Evolutionary conservation across 106 monocot species (phyloP), one percentile per base, ranked within the genome.

Genomic region (Apostasia shenzhenica): DNA sequence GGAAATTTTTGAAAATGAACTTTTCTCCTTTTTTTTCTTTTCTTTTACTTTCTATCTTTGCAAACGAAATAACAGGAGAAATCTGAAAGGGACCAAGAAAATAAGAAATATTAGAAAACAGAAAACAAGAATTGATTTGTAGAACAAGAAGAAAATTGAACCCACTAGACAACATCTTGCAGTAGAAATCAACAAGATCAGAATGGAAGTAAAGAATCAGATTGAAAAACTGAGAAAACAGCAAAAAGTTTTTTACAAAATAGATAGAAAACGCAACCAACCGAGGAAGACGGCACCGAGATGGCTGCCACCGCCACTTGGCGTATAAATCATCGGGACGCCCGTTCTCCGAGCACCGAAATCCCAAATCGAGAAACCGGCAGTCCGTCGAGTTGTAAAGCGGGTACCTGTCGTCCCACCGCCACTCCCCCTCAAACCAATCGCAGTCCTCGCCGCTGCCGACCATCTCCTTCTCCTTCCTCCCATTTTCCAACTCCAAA

Each of bases 281-380:
- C 83, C 77, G 80, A 2, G 83, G 87, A 45, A 83, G 72, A 37
- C 69, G 13, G 75, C 87, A 87, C 41, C 52, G 63, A 14, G 63
- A 44, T 0, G 87, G 87, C 72, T 72, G 74, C 83, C 87, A 87
- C 45, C 80, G 9, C 87, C 87, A 87, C 66, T 78, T 80, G 69
- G 80, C 55, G 54, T 72, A 87, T 46, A 51, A 54, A 40, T 14
- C 39, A 63, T 87, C 82, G 0, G 75, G 75, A 37, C 83, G 56
- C 11, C 82, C 87, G 45, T 87, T 87, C 75, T 87, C 83, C 11
- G 63, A 67, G 75, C 87, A 87, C 52, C 78, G 76, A 68, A 87
- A 87, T 11, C 87, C 87, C 5, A 45, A 55, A 61, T 87, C 87
- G 46, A 83, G 12, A 48, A 87, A 87, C 12, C 51, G 51, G 55